Base-by-base conservation (phyloP, 2,329 filamentous ascomycete genomes). In the Talaromyces amestolkiae region DNA sequence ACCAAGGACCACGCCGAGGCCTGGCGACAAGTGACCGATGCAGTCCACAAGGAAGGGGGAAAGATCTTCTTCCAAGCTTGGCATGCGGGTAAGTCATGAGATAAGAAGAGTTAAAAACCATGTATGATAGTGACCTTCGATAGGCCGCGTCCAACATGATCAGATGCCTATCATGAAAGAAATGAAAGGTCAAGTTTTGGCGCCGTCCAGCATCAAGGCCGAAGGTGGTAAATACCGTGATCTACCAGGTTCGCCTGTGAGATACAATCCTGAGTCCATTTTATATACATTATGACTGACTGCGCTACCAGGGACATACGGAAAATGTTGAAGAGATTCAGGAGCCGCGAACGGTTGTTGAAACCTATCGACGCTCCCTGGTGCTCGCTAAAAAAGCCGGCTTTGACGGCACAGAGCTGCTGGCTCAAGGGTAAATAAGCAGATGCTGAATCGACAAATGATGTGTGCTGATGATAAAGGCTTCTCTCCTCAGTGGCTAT, bases 51-150 rank as follows among this genome's bases (percentile, higher is more conserved):
- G 9, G 67, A 68, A n/a, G 68, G 68, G 3, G 70, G 70, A 9
- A 67, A 65, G 35, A 70, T 73, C 17, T 70, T 69, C 45, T 67
- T 70, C 33, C 71, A 73, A 60, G 64, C 69, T 5, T 73, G 72
- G 70, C 70, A 73, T 65, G 53, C 69, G 49, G 71, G 70, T 68
- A 72, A 22, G 5, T 22, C 3, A 22, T 45, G n/a, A 3, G 2
- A 11, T 22, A 6, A n/a, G 11, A 19, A 45, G 43, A 22, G 8
- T 22, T 22, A 1, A 11, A 22, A 3, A 22, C 19, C 43, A 22
- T 45, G 3, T 11, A 11, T 22, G 17, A 11, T 45, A 45, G n/a
- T 45, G 17, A 45, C 9, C 10, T 11, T 13, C n/a, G 4, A 22
- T 22, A 45, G 43, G 43, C 19, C 43, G 43, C 9, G 43, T 22